phyloP scores from a whole-genome alignment of 2,329 filamentous ascomycete species.

The Beauveria scarabaeidicola region DNA sequence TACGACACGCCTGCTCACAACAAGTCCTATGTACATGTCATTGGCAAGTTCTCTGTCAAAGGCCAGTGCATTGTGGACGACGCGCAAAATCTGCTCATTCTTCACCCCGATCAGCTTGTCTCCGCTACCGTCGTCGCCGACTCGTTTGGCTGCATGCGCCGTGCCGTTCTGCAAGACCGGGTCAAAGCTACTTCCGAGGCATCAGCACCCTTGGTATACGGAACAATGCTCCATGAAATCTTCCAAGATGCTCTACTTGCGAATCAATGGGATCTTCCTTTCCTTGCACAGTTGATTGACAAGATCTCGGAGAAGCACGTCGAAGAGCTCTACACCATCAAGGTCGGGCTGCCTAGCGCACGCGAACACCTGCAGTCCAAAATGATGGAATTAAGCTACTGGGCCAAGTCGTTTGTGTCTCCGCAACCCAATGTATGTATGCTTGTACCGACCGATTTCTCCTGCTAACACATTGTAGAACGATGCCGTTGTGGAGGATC shows the following conservation, averaged over 20 bases:
- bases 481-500: constrained; percentile 68
- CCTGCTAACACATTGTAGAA: constrained; percentile 34
- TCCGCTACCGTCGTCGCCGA: constrained; percentile 95
- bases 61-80: constrained; percentile 80
- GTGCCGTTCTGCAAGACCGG: constrained; percentile 87
- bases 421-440: constrained; percentile 54
- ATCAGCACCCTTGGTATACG: constrained; percentile 77
- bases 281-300: constrained; percentile 58
- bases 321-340: constrained; percentile 84
- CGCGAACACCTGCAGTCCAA: constrained; percentile 75
- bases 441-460: neutral
- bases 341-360: constrained; percentile 63
- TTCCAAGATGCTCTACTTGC: constrained; percentile 83
- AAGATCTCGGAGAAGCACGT: constrained; percentile 66
- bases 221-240: constrained; percentile 87
- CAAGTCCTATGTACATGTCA: constrained; percentile 76
- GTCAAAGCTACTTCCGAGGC: constrained; percentile 83
- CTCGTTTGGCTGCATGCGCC: constrained; percentile 83
- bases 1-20: constrained; percentile 66
- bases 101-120: constrained; percentile 92
- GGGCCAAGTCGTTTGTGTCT: constrained; percentile 76
- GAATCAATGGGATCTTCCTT: constrained; percentile 70
- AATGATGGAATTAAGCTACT: constrained; percentile 69
- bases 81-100: constrained; percentile 70
- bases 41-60: constrained; percentile 61